Base-by-base conservation (phyloP, 129 eudicot species). In the Artemisia annua region DNA sequence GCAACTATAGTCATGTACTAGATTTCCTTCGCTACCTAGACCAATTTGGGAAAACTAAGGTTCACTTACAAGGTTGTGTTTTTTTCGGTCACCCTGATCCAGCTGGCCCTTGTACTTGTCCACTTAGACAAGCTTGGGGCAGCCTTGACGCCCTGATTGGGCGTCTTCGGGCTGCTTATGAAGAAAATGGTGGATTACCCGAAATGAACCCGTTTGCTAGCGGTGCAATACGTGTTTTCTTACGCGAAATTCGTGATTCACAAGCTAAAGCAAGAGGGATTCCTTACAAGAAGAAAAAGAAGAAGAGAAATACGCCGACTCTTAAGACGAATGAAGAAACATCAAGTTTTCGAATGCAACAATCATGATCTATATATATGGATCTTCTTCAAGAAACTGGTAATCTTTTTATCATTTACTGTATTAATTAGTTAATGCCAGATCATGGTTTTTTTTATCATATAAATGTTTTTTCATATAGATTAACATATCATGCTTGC, bases 11-110 rank as follows among this genome's bases (percentile, higher is more conserved):
- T 65, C 90, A 88, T 24, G 95, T 88, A 13, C 84, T 88, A 7
- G 91, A 88, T 15, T 88, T 88, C 67, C 76, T 88, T 13, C 72
- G 85, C 51, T 88, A 88, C 82, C 77, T 88, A 1, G 95, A 88
- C 51, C 95, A 88, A 16, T 87, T 87, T 44, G 93, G 93, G n/a
- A 87, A 87, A 77, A 87, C 93, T 78, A 87, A 88, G 83, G 95
- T 88, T 43, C 95, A 88, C 63, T 50, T 80, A 60, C 88, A 83
- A 58, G 91, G 95, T 53, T 88, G 95, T 62, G 82, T 71, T 7
- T 85, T 78, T 20, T 88, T 72, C 53, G 95, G 95, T 12, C 91
- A 88, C 30, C 87, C 95, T 18, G 91, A 88, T 67, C 96, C 96
- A 13, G 83, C 88, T 18, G 91, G 91, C 10, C 96, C 91, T 0